Evolutionary conservation across 768 basidiomycete species (phyloP), one percentile per base, ranked within the genome.

Genomic region (Serendipita indica): DNA sequence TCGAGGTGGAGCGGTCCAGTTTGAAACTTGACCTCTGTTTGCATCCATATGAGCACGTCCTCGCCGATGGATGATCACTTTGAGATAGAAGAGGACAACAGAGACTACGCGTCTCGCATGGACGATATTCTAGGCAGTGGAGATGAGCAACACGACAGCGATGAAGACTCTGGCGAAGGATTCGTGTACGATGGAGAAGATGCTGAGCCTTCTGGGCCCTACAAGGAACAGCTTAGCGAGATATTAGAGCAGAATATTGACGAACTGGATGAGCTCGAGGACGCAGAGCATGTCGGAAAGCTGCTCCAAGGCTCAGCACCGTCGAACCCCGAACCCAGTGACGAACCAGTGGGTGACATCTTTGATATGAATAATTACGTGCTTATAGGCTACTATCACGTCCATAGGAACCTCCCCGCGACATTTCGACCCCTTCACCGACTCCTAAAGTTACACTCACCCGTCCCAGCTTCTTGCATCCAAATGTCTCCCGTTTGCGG

Each of bases 131-230:
- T 54, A n/a, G 49, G 49, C 61, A 49, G 30, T 63, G 62, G 61
- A 10, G 68, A 67, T 13, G 65, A 65, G 3, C 67, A 65, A 22
- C 70, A 68, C 16, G 73, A 74, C 2, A 74, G 77, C 3, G 75
- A 69, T 12, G 75, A 74, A 0, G 80, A 77, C 7, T 79, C 78
- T 4, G 80, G 78, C 10, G 82, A 79, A 30, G 80, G 71, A 0
- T 91, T 91, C 63, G 61, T 89, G 28, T 92, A 90, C 65, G 74
- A 75, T 28, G 89, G 87, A 28, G 72, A 80, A 20, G 87, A 91
- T 64, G 77, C 81, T 3, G 68, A 74, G 0, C 69, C 75, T 14
- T 72, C 73, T 34, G 78, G 75, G 57, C 35, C 20, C 22, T 92
- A 92, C 67, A 72, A 71, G 10, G 79, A 83, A 60, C 83, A 80